A percentile compares a stretch with the other conserved stretches of the same genome.
Conservation (phyloP, 2,329 filamentous ascomycete genomes). For the Botrytis fragariae region DNA sequence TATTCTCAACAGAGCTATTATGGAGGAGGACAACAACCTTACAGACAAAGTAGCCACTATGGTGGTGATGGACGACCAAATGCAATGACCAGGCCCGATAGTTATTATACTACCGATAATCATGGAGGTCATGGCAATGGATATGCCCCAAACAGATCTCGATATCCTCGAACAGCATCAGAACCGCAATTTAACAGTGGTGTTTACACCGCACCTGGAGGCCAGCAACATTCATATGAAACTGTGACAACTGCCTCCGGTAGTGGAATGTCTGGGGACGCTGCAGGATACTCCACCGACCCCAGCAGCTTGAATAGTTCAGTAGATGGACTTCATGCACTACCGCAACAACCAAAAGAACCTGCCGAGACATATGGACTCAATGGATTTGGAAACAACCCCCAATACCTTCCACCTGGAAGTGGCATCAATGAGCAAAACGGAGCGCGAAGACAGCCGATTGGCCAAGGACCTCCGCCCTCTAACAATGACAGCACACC, state of each 20-base stretch:
- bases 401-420: conserved; percentile 42
- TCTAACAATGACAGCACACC: conserved; percentile 29
- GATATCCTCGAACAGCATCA: conserved; percentile 37
- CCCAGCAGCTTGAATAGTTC: conserved; percentile 90
- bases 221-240: conserved; percentile 62
- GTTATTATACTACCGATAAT: conserved; percentile 40
- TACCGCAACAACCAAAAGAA: conserved; percentile 51
- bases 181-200: conserved; percentile 37
- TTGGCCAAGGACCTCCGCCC: conserved; percentile 31
- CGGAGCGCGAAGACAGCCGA: conserved; percentile 25
- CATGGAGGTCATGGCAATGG: conserved; percentile 33
- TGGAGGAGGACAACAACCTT: conserved; percentile 35
- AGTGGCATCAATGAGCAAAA: conserved; percentile 33
- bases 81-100: conserved; percentile 45
- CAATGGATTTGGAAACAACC: conserved; percentile 42
- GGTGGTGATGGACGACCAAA: conserved; percentile 37
- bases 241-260: conserved; percentile 77
- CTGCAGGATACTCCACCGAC: conserved; percentile 78
- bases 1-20: conserved; percentile 38
- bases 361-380: conserved; percentile 65
- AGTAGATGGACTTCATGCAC: conserved; percentile 67
- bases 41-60: conserved; percentile 32
- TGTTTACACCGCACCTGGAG: conserved; percentile 34
- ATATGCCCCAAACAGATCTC: conserved; percentile 37
- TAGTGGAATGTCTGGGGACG: conserved; percentile 68